Conservation (phyloP, 192 early-diverging fungal genomes). For the Backusella macrospora region DNA sequence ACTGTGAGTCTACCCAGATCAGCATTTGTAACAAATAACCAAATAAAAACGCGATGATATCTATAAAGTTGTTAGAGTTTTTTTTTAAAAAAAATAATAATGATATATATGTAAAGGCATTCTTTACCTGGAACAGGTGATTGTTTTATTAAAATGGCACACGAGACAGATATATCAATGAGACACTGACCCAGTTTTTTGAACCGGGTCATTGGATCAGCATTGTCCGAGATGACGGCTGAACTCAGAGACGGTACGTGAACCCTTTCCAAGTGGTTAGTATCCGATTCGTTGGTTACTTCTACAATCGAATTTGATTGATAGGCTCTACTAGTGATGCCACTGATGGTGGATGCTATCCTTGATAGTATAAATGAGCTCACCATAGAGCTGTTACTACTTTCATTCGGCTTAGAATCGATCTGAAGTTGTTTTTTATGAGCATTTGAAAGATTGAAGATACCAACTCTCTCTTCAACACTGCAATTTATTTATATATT, state of each 20-base stretch:
- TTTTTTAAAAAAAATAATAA: neutral
- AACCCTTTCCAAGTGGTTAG: neutral
- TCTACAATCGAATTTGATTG: neutral
- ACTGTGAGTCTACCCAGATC: conserved; percentile 46
- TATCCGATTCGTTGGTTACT: neutral
- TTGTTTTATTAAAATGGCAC: conserved; percentile 57
- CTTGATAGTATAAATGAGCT: conserved; percentile 54
- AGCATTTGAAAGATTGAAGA: conserved; percentile 19
- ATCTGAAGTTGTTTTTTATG: conserved; percentile 19
- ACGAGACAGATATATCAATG: conserved; percentile 47
- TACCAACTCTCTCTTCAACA: conserved; percentile 35
- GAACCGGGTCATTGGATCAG: conserved; percentile 32
- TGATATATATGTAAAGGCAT: neutral
- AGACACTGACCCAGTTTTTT: conserved; percentile 38
- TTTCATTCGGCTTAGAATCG: neutral
- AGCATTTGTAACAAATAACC: conserved; percentile 44
- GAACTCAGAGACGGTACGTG: neutral
- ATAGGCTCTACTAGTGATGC: conserved; percentile 3
- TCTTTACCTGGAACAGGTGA: conserved; percentile 53
- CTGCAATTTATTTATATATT: neutral
- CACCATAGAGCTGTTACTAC: conserved; percentile 35
- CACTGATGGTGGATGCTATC: conserved; percentile 15
- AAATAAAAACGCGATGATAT: conserved; percentile 31
- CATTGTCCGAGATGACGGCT: neutral
- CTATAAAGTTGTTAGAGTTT: neutral